phyloP scores from a whole-genome alignment of 306 rosid genomes.

The Medicago arabica region DNA sequence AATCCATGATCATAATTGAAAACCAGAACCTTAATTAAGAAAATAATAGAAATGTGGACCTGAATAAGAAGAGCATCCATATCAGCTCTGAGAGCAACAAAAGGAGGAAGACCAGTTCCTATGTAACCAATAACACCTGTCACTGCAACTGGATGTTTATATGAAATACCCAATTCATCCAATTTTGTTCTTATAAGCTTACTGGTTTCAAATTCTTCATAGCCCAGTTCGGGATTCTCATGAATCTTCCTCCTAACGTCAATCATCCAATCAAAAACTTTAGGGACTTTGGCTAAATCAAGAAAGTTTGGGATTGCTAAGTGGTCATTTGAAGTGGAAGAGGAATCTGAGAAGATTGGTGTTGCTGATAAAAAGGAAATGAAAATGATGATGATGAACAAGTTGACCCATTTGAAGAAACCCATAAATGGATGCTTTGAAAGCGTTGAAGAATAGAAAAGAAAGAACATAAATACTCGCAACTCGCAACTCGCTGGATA shows the following conservation, averaged over 20 bases:
- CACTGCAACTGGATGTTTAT: slow-evolving; percentile 67
- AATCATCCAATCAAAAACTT: slow-evolving; percentile 71
- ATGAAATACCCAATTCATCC: slow-evolving; percentile 62
- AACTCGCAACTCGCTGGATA: too few relatives aligned
- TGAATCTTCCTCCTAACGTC: slow-evolving; percentile 73
- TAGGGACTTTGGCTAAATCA: slow-evolving; percentile 51
- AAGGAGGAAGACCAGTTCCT: slow-evolving; percentile 74
- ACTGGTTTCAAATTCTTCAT: slow-evolving; percentile 83
- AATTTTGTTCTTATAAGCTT: slow-evolving; percentile 70
- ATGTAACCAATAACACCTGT: slow-evolving; percentile 80
- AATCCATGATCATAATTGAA: slow-evolving; percentile 13
- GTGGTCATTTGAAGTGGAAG: slow-evolving; percentile 42
- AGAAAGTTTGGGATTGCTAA: slow-evolving; percentile 52
- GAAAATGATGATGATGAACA: slow-evolving; percentile 33
- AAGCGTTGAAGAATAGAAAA: neutral
- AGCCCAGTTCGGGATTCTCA: slow-evolving; percentile 83
- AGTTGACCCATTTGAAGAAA: slow-evolving; percentile 42
- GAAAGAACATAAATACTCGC: too few relatives aligned
- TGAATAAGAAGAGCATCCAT: slow-evolving; percentile 89
- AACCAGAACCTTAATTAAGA: neutral
- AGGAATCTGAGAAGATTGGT: slow-evolving; percentile 48
- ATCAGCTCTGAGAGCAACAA: slow-evolving; percentile 89
- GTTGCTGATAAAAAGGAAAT: slow-evolving; percentile 20
- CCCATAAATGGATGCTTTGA: slow-evolving; percentile 41
- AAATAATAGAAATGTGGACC: slow-evolving; percentile 45